These are phyloP conservation scores for Auricularia sp. DNA, from an alignment of 768 basidiomycete genomes.

Conservation along the genomic window DNA sequence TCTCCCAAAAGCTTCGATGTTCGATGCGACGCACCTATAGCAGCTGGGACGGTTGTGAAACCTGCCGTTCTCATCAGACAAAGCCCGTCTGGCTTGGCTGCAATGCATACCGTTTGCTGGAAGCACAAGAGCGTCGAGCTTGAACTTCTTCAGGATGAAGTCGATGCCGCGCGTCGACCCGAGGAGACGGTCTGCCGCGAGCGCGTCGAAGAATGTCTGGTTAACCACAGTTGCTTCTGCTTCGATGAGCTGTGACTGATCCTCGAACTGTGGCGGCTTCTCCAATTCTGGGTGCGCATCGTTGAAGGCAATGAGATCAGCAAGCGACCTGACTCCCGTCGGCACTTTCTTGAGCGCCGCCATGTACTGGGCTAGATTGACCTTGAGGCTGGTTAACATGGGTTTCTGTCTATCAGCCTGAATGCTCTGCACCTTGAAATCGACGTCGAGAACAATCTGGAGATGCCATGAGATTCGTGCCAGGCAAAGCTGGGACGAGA, in stretches of 20 bases:
- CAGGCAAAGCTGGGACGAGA: background rate
- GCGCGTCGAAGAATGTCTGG: conserved; percentile 30
- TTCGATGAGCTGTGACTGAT: conserved; percentile 13
- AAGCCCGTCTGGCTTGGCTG: background rate
- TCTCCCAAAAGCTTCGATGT: conserved; percentile 2
- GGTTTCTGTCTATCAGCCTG: background rate
- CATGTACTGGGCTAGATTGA: conserved; percentile 43
- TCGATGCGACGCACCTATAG: conserved; percentile 18
- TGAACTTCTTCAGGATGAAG: conserved; percentile 8
- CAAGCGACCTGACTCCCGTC: conserved; percentile 42
- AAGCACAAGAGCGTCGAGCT: conserved; percentile 11
- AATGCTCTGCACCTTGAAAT: conserved; percentile 41
- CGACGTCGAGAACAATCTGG: conserved; percentile 36
- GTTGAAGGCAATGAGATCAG: conserved; percentile 50
- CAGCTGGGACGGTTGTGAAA: conserved; percentile 7
- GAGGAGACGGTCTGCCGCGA: conserved; percentile 35
- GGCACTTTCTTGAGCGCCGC: conserved; percentile 40
- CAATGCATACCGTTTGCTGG: conserved; percentile 4
- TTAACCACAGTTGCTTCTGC: conserved; percentile 18
- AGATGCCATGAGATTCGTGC: background rate
- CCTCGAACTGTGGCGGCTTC: conserved; percentile 10
- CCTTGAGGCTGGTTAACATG: conserved; percentile 20
- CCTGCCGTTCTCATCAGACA: conserved; percentile 1
- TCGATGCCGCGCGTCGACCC: conserved; percentile 40
- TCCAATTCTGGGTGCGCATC: conserved; percentile 42